Evolutionary conservation across 2,329 filamentous ascomycete species (phyloP).

Genomic region (Ilyonectria destructans): DNA sequence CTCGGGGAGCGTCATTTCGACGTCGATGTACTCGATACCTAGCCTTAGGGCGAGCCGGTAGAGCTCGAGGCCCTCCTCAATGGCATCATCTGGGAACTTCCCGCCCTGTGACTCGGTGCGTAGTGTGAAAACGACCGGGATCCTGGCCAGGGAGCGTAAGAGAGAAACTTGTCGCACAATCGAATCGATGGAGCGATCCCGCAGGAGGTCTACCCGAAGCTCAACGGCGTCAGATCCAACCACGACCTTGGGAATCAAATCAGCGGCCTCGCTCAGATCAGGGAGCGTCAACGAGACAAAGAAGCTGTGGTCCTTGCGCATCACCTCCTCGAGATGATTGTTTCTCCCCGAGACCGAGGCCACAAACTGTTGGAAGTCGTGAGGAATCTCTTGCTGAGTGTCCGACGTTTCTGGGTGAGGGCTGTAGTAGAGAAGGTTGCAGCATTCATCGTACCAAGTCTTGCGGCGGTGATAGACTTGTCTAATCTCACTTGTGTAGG

Average conservation of each 20-base stretch:
- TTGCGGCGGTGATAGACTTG: slow-evolving; percentile 91
- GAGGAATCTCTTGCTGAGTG: slow-evolving; percentile 48
- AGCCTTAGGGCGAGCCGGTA: slow-evolving; percentile 86
- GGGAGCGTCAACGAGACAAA: slow-evolving; percentile 94
- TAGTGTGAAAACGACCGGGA: slow-evolving; percentile 94
- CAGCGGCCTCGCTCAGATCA: slow-evolving; percentile 75
- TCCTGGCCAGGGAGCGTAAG: slow-evolving; percentile 78
- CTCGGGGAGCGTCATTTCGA: slow-evolving; percentile 90
- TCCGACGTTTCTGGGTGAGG: slow-evolving; percentile 67
- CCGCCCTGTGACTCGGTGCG: slow-evolving; percentile 90
- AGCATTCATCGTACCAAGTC: slow-evolving; percentile 92
- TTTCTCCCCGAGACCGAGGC: slow-evolving; percentile 57
- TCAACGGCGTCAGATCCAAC: slow-evolving; percentile 95
- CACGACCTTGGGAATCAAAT: slow-evolving; percentile 79
- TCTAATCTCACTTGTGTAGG: slow-evolving; percentile 93
- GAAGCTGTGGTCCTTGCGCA: slow-evolving; percentile 81
- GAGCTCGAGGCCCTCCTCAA: slow-evolving; percentile 80
- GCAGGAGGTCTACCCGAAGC: slow-evolving; percentile 90
- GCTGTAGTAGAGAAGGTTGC: slow-evolving; percentile 94
- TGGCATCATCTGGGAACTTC: slow-evolving; percentile 84
- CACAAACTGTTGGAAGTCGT: slow-evolving; percentile 58
- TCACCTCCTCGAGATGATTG: slow-evolving; percentile 64
- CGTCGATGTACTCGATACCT: slow-evolving; percentile 92
- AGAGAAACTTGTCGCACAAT: slow-evolving; percentile 87
- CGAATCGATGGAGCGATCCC: slow-evolving; percentile 83